These are phyloP conservation scores for Cornus suecica DNA, from an alignment of 148 eudicot species.

Conservation along the genomic window DNA sequence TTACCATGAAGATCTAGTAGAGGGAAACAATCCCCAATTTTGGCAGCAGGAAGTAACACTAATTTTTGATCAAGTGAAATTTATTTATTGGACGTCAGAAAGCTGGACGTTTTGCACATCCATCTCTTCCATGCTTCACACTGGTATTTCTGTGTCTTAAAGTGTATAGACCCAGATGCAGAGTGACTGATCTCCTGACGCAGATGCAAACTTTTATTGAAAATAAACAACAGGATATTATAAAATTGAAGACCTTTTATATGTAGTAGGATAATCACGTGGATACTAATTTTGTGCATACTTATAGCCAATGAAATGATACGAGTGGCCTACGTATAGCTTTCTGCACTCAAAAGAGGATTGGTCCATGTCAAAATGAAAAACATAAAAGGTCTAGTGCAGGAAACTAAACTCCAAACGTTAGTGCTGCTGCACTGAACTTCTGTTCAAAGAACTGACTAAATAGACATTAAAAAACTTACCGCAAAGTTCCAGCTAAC, in stretches of 20 bases:
- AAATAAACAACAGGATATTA: neutral
- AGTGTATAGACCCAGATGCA: neutral
- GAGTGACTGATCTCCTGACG: neutral
- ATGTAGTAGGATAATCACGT: neutral
- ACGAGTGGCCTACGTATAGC: neutral
- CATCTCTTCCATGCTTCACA: neutral
- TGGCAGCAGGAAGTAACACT: neutral
- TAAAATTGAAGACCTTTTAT: neutral
- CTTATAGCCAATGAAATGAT: neutral
- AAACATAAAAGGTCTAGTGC: neutral
- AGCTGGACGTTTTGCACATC: neutral
- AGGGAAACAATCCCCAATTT: too few species aligned
- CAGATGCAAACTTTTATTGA: neutral
- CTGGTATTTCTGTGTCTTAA: neutral
- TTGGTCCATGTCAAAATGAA: neutral
- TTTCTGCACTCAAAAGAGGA: neutral
- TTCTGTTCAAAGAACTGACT: neutral
- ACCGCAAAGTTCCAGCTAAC: neutral
- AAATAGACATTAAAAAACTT: neutral
- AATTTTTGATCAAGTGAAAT: neutral
- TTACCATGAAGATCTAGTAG: neutral
- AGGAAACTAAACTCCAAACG: neutral
- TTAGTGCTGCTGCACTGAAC: neutral
- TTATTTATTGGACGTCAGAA: neutral
- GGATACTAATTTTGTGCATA: neutral